phyloP scores from a whole-genome alignment of 176 grass and related monocot species.

The Pontederia crassipes region DNA sequence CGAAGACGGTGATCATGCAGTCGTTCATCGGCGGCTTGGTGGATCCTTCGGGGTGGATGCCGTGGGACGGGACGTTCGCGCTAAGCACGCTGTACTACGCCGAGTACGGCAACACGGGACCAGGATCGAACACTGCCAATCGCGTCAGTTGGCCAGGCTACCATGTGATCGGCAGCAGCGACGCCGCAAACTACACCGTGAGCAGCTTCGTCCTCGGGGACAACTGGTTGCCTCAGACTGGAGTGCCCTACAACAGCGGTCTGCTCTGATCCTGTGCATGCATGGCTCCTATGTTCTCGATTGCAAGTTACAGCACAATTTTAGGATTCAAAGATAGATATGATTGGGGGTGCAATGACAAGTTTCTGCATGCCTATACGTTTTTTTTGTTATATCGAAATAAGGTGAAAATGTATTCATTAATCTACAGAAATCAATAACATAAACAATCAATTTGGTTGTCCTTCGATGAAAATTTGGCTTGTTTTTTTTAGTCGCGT shows the following conservation, averaged over 20 bases:
- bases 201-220: slow-evolving; percentile 71
- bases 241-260: slow-evolving; percentile 58
- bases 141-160: slow-evolving; percentile 65
- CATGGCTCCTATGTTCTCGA: background rate
- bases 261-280: slow-evolving; percentile 21
- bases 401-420: too few species aligned
- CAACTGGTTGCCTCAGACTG: slow-evolving; percentile 77
- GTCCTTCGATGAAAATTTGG: too few species aligned
- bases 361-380: too few species aligned
- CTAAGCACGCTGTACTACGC: slow-evolving; percentile 80
- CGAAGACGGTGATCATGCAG: slow-evolving; percentile 74
- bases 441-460: too few species aligned
- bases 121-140: slow-evolving; percentile 36
- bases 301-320: background rate
- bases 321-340: too few species aligned
- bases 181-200: slow-evolving; percentile 71
- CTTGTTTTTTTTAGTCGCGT: too few species aligned
- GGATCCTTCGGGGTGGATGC: slow-evolving; percentile 64
- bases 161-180: slow-evolving; percentile 48
- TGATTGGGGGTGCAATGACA: too few species aligned
- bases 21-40: slow-evolving; percentile 40
- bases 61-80: slow-evolving; percentile 64
- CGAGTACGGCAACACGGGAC: slow-evolving; percentile 57
- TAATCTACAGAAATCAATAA: too few species aligned
- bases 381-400: too few species aligned